Percentiles rank a stretch among this genome's conserved stretches.
These are phyloP conservation scores for Alternaria solani DNA, from an alignment of 2,329 filamentous ascomycete genomes.

Conservation along the genomic window DNA sequence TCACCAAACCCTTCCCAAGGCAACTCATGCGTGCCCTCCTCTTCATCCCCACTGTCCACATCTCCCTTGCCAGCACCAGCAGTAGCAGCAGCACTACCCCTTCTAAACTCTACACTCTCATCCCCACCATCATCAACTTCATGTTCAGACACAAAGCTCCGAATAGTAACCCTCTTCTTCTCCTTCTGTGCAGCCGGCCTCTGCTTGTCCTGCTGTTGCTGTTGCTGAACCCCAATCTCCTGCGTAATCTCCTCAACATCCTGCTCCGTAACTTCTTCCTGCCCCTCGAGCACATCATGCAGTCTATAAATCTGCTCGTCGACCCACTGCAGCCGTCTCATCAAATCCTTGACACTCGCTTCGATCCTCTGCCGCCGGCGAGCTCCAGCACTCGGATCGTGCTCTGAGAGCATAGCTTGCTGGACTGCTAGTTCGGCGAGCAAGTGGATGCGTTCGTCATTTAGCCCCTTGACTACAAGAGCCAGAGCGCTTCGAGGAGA, in stretches of 20 bases:
- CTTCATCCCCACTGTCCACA: constrained; percentile 25
- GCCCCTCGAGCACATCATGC: constrained; percentile 83
- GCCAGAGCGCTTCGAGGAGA: constrained; percentile 76
- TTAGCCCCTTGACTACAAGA: constrained; percentile 80
- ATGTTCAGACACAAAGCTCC: constrained; percentile 38
- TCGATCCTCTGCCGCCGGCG: constrained; percentile 69
- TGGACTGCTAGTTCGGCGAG: constrained; percentile 72
- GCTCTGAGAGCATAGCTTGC: constrained; percentile 67
- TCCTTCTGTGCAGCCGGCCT: constrained; percentile 29
- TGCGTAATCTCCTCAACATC: constrained; percentile 54
- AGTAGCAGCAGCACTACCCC: not conserved
- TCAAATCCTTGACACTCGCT: constrained; percentile 67
- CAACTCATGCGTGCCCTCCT: constrained; percentile 41
- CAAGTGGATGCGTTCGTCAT: constrained; percentile 81
- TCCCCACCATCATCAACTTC: constrained; percentile 34
- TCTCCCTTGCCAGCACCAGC: not conserved
- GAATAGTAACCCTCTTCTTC: constrained; percentile 49
- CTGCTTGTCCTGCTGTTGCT: constrained; percentile 42
- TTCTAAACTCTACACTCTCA: constrained; percentile 26
- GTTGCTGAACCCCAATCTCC: constrained; percentile 2
- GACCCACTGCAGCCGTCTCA: constrained; percentile 73
- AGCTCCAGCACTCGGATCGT: constrained; percentile 68
- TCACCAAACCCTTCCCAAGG: constrained; percentile 51
- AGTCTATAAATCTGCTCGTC: constrained; percentile 82
- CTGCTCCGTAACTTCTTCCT: constrained; percentile 61